Percentiles rank a stretch among this genome's conserved stretches.
phyloP scores from a whole-genome alignment of 768 basidiomycete species.

The Russula lepida region DNA sequence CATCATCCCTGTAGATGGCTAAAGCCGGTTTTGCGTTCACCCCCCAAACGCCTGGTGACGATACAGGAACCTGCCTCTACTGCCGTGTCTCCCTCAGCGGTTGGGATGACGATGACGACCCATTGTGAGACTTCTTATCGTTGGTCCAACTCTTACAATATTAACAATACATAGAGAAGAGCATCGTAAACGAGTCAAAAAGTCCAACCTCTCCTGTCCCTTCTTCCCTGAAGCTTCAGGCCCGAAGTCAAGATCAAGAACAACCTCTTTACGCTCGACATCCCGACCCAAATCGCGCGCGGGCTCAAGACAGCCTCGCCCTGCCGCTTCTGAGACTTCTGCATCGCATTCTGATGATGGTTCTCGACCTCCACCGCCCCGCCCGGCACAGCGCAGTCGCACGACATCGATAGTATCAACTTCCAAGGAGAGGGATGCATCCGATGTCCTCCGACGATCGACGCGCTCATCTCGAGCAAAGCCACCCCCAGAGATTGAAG shows the following conservation, averaged over 20 bases:
- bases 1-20: conserved; percentile 54
- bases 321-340: conserved; percentile 5
- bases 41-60: conserved; percentile 59
- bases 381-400: conserved; percentile 8
- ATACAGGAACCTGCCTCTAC: conserved; percentile 79
- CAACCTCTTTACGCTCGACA: conserved; percentile 26
- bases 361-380: conserved; percentile 14
- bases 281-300: conserved; percentile 20
- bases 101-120: conserved; percentile 85
- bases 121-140: conserved; percentile 51
- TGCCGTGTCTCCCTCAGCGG: conserved; percentile 73
- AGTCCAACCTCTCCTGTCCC: conserved; percentile 35
- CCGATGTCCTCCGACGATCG: conserved; percentile 19
- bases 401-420: conserved; percentile 3
- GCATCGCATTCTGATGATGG: conserved; percentile 13
- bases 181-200: conserved; percentile 58
- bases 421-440: conserved; percentile 4
- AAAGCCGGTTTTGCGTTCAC: conserved; percentile 82
- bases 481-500: conserved; percentile 11
- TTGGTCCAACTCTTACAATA: background rate
- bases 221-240: conserved; percentile 31
- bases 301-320: conserved; percentile 14
- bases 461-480: conserved; percentile 17
- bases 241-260: conserved; percentile 23
- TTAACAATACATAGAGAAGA: conserved; percentile 45